These are phyloP conservation scores for Draba incana DNA, from an alignment of 345 rosid genomes.

Conservation along the genomic window DNA sequence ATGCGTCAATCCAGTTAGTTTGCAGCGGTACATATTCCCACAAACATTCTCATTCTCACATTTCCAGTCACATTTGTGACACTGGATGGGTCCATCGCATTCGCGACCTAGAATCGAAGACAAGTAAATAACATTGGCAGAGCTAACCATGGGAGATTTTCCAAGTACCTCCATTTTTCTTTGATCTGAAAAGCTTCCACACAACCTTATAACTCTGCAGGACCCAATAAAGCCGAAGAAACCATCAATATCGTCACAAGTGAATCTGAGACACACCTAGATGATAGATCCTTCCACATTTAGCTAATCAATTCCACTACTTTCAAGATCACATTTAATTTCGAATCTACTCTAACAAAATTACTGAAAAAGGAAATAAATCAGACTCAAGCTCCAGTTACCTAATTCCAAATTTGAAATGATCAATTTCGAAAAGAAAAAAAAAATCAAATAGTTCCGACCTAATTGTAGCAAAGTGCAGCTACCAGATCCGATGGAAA, in stretches of 20 bases:
- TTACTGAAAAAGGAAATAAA: not conserved
- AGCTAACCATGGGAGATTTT: constrained; percentile 60
- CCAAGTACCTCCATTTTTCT: constrained; percentile 81
- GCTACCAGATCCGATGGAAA: constrained; percentile 33
- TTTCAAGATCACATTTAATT: constrained; percentile 22
- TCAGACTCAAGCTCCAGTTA: not conserved
- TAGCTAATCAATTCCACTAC: constrained; percentile 29
- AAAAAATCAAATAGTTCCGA: not conserved
- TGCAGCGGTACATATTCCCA: constrained; percentile 95
- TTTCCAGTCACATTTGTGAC: constrained; percentile 93
- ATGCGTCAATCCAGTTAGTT: constrained; percentile 88
- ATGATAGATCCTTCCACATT: constrained; percentile 28
- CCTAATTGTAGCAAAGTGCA: constrained; percentile 19
- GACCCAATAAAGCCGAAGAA: constrained; percentile 40
- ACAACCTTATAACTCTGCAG: constrained; percentile 44
- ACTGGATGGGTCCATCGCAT: constrained; percentile 62
- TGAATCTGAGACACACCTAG: constrained; percentile 16
- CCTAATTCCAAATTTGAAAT: constrained; percentile 7
- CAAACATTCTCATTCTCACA: constrained; percentile 85
- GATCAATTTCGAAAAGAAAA: not conserved
- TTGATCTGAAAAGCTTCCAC: constrained; percentile 36
- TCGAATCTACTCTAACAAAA: constrained; percentile 14
- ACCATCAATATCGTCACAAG: constrained; percentile 36
- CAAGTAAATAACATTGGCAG: constrained; percentile 86
- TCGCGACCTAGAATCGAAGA: constrained; percentile 88